Conservation (phyloP, 768 basidiomycete species). For the Leccinum ochraceum region DNA sequence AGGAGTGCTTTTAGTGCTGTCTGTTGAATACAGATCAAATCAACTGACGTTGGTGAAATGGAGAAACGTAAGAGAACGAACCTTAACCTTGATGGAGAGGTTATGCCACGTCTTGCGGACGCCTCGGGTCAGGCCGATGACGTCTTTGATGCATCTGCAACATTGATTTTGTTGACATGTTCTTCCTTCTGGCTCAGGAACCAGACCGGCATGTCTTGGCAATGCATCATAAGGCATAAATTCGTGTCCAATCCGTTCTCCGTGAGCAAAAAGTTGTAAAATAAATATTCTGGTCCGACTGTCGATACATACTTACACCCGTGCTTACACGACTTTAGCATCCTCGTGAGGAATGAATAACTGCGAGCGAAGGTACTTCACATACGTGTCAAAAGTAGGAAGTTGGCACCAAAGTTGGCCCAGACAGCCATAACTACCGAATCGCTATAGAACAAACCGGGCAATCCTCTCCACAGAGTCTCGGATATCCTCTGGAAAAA, state of each 20-base stretch:
- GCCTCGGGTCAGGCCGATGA: constrained; percentile 79
- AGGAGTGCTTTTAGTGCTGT: constrained; percentile 90
- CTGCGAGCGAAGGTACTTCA: background rate
- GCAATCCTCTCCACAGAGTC: constrained; percentile 16
- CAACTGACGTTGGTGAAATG: constrained; percentile 9
- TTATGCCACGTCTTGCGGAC: constrained; percentile 34
- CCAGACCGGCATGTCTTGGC: too few relatives aligned
- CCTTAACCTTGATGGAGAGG: constrained; percentile 72
- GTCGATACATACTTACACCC: background rate
- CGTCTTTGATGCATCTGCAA: constrained; percentile 45
- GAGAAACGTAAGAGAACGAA: too few relatives aligned
- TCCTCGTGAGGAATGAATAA: background rate
- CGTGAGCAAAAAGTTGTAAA: background rate
- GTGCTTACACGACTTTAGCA: background rate
- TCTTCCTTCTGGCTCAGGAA: too few relatives aligned
- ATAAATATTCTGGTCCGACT: background rate
- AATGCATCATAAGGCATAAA: background rate
- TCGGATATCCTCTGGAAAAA: constrained; percentile 17
- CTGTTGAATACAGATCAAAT: constrained; percentile 39
- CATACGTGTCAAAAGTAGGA: background rate
- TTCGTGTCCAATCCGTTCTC: background rate
- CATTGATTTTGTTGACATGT: too few relatives aligned
- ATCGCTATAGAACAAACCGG: background rate
- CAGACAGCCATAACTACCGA: background rate
- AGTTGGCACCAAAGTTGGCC: background rate